Conservation (phyloP, 495 filamentous ascomycete genomes). For the Aspergillus baeticus region DNA sequence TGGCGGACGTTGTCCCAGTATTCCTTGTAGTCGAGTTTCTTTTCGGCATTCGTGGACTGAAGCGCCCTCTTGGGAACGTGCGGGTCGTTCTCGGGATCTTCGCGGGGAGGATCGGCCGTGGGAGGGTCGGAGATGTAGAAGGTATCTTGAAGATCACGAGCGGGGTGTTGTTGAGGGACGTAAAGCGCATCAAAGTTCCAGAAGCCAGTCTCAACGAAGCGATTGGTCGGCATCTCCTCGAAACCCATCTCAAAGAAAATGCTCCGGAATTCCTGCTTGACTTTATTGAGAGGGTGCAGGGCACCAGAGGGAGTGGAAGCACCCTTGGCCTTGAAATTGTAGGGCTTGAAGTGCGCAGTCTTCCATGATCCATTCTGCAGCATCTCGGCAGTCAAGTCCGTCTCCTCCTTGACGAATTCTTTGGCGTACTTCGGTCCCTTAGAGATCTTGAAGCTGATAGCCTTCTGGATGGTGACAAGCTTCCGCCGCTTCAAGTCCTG, state of each 20-base stretch:
- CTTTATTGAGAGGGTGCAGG: conserved; percentile 92
- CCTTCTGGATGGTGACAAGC: conserved; percentile 75
- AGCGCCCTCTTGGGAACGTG: conserved; percentile 34
- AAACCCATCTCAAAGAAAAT: conserved; percentile 88
- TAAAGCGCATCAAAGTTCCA: conserved; percentile 99
- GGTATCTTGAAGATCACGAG: conserved; percentile 94
- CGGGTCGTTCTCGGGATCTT: conserved; percentile 56
- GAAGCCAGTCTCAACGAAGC: conserved; percentile 93
- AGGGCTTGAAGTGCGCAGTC: conserved; percentile 86
- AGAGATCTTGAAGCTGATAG: conserved; percentile 75
- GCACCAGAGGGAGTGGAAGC: conserved; percentile 77
- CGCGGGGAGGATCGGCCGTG: conserved; percentile 70
- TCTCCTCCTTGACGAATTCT: conserved; percentile 88
- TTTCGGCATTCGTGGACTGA: conserved; percentile 34
- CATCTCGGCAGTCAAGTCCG: conserved; percentile 94
- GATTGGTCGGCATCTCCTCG: conserved; percentile 50
- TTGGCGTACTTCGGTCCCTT: conserved; percentile 86
- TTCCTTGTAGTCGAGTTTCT: conserved; percentile 66
- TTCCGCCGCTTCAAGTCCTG: conserved; percentile 87
- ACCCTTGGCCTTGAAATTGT: conserved; percentile 94
- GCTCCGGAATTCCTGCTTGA: conserved; percentile 87
- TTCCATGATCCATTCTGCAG: conserved; percentile 65
- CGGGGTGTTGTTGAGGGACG: conserved; percentile 96
- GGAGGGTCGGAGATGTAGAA: conserved; percentile 95
- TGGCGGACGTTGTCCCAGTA: conserved; percentile 85